Percentiles rank a stretch among this genome's conserved stretches.
These are phyloP conservation scores for Krasilnikovozyma curviuscula DNA, from an alignment of 768 basidiomycete species.

Conservation along the genomic window DNA sequence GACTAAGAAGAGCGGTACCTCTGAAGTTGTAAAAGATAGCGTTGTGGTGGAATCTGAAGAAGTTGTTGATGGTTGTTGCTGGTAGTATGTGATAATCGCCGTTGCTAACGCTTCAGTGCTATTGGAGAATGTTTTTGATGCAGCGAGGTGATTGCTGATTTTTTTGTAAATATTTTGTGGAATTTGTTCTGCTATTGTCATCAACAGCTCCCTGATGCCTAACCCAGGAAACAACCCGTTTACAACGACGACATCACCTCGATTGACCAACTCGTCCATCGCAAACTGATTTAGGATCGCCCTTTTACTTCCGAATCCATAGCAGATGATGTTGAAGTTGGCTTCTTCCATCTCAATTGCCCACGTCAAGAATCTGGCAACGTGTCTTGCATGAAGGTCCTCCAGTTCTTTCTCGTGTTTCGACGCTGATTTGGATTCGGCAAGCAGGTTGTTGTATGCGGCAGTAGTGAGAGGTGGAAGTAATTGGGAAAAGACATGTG, in stretches of 20 bases:
- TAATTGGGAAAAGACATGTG: slow-evolving; percentile 56
- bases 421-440: slow-evolving; percentile 22
- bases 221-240: slow-evolving; percentile 60
- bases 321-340: slow-evolving; percentile 74
- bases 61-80: background rate
- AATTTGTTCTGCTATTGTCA: slow-evolving; percentile 20
- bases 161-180: no score
- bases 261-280: slow-evolving; percentile 34
- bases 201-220: slow-evolving; percentile 42
- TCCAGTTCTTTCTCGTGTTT: slow-evolving; percentile 13
- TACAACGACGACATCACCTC: slow-evolving; percentile 53
- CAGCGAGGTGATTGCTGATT: no score
- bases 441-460: slow-evolving; percentile 28
- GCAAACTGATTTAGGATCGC: slow-evolving; percentile 56
- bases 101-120: no score
- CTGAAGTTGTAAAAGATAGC: slow-evolving; percentile 13
- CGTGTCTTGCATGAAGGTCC: slow-evolving; percentile 23
- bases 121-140: no score
- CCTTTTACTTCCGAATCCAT: slow-evolving; percentile 79
- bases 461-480: slow-evolving; percentile 52
- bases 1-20: slow-evolving; percentile 47
- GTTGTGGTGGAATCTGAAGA: slow-evolving; percentile 1
- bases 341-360: slow-evolving; percentile 45
- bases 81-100: no score
- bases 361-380: slow-evolving; percentile 32